These are phyloP conservation scores for Neonothopanus nambi DNA, from an alignment of 1,284 basidiomycete genomes.

Conservation along the genomic window DNA sequence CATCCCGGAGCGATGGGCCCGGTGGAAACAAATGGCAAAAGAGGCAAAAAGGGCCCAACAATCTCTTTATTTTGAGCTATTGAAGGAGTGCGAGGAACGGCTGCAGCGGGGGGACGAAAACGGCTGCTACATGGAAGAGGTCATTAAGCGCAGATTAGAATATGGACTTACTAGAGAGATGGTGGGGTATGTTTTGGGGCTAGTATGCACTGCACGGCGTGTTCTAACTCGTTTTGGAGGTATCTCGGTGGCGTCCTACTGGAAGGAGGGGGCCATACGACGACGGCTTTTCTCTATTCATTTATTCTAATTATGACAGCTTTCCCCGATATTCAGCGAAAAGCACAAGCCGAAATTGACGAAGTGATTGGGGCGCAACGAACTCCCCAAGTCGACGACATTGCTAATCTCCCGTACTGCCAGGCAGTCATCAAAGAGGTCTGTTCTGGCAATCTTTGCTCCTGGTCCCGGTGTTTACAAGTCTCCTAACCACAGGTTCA, in stretches of 20 bases:
- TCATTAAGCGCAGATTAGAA: slow-evolving; percentile 8
- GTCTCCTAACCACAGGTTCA: slow-evolving; percentile 9
- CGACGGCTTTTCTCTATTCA: slow-evolving; percentile 15
- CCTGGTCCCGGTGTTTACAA: slow-evolving; percentile 6
- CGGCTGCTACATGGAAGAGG: slow-evolving; percentile 11
- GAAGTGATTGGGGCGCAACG: slow-evolving; percentile 23
- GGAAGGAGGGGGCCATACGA: slow-evolving; percentile 23
- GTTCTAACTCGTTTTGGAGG: slow-evolving; percentile 8
- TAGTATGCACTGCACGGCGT: background rate
- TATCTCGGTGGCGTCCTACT: slow-evolving; percentile 22
- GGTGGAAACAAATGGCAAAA: slow-evolving; percentile 23
- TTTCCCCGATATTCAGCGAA: slow-evolving; percentile 25
- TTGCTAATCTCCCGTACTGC: slow-evolving; percentile 29
- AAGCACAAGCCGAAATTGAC: slow-evolving; percentile 32
- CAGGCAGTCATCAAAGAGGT: slow-evolving; percentile 28
- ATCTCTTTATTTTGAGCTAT: slow-evolving; percentile 20
- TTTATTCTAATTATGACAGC: slow-evolving; percentile 19
- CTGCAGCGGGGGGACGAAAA: slow-evolving; percentile 9
- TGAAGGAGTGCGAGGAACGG: slow-evolving; percentile 12
- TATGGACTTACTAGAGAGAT: slow-evolving; percentile 9
- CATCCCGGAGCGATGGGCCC: slow-evolving; percentile 26
- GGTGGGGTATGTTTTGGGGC: slow-evolving; percentile 9
- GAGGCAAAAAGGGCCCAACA: slow-evolving; percentile 22
- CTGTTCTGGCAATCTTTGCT: background rate
- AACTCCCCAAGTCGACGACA: slow-evolving; percentile 27